A percentile compares a stretch with the other conserved stretches of the same genome.
phyloP scores from a whole-genome alignment of 2,329 filamentous ascomycete genomes.

The Colletotrichum sp. region DNA sequence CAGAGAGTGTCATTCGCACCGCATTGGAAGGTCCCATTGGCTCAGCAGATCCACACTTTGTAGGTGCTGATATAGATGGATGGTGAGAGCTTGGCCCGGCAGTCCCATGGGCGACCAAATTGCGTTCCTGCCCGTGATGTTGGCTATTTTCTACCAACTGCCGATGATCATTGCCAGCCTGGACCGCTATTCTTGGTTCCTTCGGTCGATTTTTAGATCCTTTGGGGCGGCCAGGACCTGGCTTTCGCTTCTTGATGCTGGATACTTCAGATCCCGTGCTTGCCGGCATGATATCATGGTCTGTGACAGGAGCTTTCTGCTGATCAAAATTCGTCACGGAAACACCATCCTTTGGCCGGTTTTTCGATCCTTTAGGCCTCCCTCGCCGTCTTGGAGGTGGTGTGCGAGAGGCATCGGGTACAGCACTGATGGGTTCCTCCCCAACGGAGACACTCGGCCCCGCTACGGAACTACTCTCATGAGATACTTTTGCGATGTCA shows the following conservation, averaged over 20 bases:
- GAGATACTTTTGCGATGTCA: not conserved
- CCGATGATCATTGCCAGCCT: not conserved
- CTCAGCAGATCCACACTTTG: not conserved
- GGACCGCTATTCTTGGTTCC: conserved; percentile 20
- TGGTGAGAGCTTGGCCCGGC: not conserved
- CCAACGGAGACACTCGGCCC: not conserved
- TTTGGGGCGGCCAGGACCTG: conserved; percentile 48
- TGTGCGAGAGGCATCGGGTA: not conserved
- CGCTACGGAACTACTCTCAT: not conserved
- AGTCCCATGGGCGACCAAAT: not conserved
- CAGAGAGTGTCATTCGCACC: not conserved
- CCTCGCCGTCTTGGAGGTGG: conserved; percentile 19
- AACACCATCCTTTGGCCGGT: not conserved
- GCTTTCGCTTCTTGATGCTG: conserved; percentile 38
- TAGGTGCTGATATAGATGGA: not conserved
- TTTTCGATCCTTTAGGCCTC: conserved; percentile 26
- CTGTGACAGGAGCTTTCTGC: not conserved
- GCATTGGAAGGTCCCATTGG: not conserved
- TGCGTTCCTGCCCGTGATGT: not conserved
- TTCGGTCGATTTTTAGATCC: conserved; percentile 57
- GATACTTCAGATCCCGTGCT: conserved; percentile 19
- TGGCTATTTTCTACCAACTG: not conserved
- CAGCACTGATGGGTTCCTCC: not conserved
- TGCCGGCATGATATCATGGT: not conserved
- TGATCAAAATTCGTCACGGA: no score